Percentiles rank a stretch among this genome's conserved stretches.
phyloP scores from a whole-genome alignment of 2,329 filamentous ascomycete genomes.

The Colletotrichum sp. region DNA sequence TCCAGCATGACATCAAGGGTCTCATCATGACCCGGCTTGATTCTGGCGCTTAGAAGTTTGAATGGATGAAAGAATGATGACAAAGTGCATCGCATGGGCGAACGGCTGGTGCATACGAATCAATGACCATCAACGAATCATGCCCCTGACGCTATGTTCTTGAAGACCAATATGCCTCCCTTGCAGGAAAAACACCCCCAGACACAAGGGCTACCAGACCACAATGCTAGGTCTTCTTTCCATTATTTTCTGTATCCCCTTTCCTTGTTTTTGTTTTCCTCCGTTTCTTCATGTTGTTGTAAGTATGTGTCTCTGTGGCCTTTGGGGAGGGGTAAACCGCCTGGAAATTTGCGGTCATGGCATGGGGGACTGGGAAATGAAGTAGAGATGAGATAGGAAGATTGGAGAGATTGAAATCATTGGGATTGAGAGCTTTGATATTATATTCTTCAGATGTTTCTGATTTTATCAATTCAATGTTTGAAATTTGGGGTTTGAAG shows the following conservation, averaged over 20 bases:
- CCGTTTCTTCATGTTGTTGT: not conserved
- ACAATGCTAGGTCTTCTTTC: conserved; percentile 15
- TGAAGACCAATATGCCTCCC: too few species aligned
- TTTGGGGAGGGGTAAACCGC: not conserved
- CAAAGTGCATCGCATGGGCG: too few species aligned
- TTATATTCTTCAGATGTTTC: not conserved
- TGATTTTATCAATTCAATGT: too few species aligned
- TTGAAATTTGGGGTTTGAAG: not conserved
- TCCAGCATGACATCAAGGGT: too few species aligned
- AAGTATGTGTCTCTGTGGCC: not conserved
- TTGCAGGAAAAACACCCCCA: too few species aligned
- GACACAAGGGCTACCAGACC: conserved; percentile 21
- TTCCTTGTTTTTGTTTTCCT: not conserved
- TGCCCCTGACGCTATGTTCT: too few species aligned
- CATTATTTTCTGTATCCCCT: not conserved
- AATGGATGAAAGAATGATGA: too few species aligned
- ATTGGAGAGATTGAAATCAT: not conserved
- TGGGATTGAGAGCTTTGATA: conserved; percentile 13
- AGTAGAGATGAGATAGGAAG: not conserved
- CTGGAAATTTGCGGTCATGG: not conserved
- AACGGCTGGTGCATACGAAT: too few species aligned
- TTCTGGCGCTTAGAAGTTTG: too few species aligned
- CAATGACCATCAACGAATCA: too few species aligned
- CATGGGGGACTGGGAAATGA: not conserved
- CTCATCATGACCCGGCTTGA: too few species aligned